Conservation (phyloP, 768 basidiomycete species). For the Sarcodon aspratus region DNA sequence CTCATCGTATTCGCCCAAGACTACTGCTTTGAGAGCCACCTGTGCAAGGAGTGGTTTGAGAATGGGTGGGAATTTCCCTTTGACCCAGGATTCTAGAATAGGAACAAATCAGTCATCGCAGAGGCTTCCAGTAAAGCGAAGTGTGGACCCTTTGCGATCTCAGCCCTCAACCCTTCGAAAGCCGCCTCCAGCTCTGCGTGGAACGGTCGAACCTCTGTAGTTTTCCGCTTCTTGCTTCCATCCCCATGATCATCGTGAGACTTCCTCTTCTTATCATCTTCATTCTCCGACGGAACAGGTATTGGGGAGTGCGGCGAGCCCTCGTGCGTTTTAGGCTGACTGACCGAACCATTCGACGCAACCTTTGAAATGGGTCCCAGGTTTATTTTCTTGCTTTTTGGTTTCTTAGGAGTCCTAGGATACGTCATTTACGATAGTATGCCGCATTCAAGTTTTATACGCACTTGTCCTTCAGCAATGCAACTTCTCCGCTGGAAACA, state of each 20-base stretch:
- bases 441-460: slow-evolving; percentile 3
- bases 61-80: slow-evolving; percentile 80
- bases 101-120: not conserved
- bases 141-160: slow-evolving; percentile 46
- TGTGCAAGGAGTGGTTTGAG: slow-evolving; percentile 65
- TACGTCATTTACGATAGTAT: not conserved
- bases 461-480: slow-evolving; percentile 66
- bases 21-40: slow-evolving; percentile 68
- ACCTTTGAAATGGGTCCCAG: slow-evolving; percentile 6
- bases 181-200: slow-evolving; percentile 55
- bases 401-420: slow-evolving; percentile 51
- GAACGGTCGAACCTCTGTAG: slow-evolving; percentile 51
- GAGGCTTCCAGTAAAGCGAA: not conserved
- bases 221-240: slow-evolving; percentile 57
- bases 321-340: slow-evolving; percentile 1
- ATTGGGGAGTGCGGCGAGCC: not conserved
- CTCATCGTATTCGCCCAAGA: slow-evolving; percentile 83
- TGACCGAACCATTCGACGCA: slow-evolving; percentile 2
- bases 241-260: slow-evolving; percentile 3
- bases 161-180: slow-evolving; percentile 46
- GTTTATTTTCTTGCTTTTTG: slow-evolving; percentile 48
- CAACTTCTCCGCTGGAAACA: slow-evolving; percentile 81
- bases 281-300: not conserved
- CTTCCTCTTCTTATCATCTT: not conserved
- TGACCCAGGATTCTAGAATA: slow-evolving; percentile 20